Evolutionary conservation across 2,329 filamentous ascomycete genomes (phyloP).

Genomic region (Penicillium sp.): DNA sequence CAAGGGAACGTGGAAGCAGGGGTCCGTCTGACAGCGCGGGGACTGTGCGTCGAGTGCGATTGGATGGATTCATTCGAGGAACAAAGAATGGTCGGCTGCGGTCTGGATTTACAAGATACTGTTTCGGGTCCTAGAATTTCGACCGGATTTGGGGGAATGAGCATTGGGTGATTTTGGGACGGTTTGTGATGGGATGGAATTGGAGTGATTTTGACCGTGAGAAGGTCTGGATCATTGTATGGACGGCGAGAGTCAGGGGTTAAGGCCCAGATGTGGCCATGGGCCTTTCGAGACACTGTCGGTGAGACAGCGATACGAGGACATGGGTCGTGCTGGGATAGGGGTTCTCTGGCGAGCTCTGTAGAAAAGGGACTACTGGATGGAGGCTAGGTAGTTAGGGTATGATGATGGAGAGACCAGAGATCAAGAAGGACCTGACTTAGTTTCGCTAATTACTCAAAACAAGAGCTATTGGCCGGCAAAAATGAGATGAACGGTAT

Average conservation of each 20-base stretch:
- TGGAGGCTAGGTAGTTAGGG: neutral
- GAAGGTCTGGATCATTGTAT: neutral
- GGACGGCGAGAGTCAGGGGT: neutral
- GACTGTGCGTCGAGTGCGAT: neutral
- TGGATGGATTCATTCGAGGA: neutral
- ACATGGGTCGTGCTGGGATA: neutral
- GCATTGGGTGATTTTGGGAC: neutral
- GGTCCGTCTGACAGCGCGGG: neutral
- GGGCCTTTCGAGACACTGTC: neutral
- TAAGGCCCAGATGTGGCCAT: neutral
- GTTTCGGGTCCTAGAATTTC: neutral
- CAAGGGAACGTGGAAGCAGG: neutral
- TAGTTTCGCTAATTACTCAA: conserved; percentile 16
- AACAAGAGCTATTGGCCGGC: conserved; percentile 3
- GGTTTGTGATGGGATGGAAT: neutral
- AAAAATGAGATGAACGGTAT: neutral
- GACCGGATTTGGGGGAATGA: neutral
- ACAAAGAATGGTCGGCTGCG: neutral
- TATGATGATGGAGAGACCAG: neutral
- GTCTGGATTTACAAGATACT: neutral
- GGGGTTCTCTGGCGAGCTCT: neutral
- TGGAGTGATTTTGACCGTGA: neutral
- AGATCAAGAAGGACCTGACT: conserved; percentile 1
- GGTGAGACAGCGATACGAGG: neutral
- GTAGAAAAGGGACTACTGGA: neutral